Percentiles rank a stretch among this genome's conserved stretches.
Evolutionary conservation across 2,329 filamentous ascomycete genomes (phyloP).

Genomic region (Pyrenochaeta sp.): DNA sequence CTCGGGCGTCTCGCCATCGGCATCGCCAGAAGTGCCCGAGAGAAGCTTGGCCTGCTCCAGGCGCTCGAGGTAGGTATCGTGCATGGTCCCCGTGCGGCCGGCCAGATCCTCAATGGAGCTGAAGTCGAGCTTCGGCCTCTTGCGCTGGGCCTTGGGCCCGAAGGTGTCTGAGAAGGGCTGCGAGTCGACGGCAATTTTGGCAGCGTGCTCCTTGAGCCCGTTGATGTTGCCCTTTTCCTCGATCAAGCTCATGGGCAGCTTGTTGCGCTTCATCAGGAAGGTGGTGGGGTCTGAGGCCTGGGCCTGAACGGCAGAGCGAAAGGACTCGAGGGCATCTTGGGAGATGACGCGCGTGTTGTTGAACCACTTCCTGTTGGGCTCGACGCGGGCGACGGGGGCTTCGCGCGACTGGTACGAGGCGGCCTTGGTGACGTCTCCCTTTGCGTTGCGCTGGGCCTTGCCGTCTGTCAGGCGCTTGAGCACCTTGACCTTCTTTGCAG

Average conservation of each 20-base stretch:
- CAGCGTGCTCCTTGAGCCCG: constrained; percentile 88
- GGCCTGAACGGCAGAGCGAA: constrained; percentile 91
- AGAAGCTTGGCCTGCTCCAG: constrained; percentile 80
- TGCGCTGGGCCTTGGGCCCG: constrained; percentile 90
- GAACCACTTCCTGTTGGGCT: constrained; percentile 98
- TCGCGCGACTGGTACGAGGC: constrained; percentile 86
- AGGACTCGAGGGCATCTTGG: constrained; percentile 84
- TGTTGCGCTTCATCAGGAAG: constrained; percentile 95
- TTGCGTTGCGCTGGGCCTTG: constrained; percentile 79
- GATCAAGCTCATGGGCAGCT: constrained; percentile 94
- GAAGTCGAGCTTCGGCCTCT: constrained; percentile 87
- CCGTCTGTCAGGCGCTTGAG: constrained; percentile 92
- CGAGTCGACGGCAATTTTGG: constrained; percentile 91
- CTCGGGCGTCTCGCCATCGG: constrained; percentile 54
- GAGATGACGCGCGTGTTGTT: constrained; percentile 90
- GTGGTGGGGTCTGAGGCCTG: constrained; percentile 89
- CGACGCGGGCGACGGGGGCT: constrained; percentile 81
- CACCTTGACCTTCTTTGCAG: constrained; percentile 81
- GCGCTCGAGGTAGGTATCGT: constrained; percentile 81
- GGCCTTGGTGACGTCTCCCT: constrained; percentile 83
- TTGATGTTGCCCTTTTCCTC: constrained; percentile 76
- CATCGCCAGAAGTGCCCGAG: constrained; percentile 71
- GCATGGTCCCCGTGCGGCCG: constrained; percentile 78
- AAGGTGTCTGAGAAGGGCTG: constrained; percentile 89
- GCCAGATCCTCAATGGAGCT: constrained; percentile 83